Conservation (phyloP, 139 green algal species). For the Bryopsis sp. region DNA sequence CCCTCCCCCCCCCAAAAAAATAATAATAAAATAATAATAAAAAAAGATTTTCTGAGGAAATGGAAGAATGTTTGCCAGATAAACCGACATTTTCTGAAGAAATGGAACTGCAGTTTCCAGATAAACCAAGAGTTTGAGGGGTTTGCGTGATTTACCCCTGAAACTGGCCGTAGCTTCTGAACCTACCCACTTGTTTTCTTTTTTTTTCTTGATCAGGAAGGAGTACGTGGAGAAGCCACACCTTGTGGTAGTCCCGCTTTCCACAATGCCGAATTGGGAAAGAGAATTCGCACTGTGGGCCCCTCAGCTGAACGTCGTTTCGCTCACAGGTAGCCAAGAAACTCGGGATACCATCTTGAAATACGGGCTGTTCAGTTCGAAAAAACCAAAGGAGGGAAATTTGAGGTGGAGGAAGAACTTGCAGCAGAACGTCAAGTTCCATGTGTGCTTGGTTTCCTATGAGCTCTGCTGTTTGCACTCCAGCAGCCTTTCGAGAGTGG, state of each 20-base stretch:
- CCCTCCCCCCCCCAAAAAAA: no score
- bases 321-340: slow-evolving; percentile 40
- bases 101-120: no score
- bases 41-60: no score
- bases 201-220: no score
- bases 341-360: slow-evolving; percentile 42
- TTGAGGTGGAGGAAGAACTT: background rate
- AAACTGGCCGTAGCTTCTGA: no score
- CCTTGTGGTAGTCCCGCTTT: slow-evolving; percentile 73
- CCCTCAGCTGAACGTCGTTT: slow-evolving; percentile 59
- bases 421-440: slow-evolving; percentile 48
- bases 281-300: slow-evolving; percentile 66
- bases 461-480: slow-evolving; percentile 49
- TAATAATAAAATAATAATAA: no score
- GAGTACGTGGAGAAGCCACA: slow-evolving; percentile 40
- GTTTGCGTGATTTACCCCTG: no score
- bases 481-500: slow-evolving; percentile 26
- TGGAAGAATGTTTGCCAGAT: no score
- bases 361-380: slow-evolving; percentile 36
- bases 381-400: slow-evolving; percentile 1
- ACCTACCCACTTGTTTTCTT: no score
- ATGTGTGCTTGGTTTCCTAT: slow-evolving; percentile 61
- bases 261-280: slow-evolving; percentile 75
- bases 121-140: no score
- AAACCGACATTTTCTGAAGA: no score